These are phyloP conservation scores for Hibiscus tridactylites DNA, from an alignment of 345 rosid genomes.

Conservation along the genomic window DNA sequence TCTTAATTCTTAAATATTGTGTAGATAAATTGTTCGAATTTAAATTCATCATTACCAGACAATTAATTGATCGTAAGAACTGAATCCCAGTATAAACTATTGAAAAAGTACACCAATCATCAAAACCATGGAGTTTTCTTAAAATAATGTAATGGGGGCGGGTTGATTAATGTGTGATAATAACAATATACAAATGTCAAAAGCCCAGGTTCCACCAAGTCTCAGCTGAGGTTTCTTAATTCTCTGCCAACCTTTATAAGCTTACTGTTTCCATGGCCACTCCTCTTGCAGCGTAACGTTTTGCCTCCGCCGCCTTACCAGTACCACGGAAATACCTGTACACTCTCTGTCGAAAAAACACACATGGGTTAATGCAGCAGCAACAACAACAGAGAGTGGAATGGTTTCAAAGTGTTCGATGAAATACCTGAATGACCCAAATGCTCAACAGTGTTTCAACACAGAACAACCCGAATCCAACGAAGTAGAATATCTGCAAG, in stretches of 20 bases:
- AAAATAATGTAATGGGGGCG: not conserved
- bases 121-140: no score
- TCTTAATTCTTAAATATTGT: no score
- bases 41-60: no score
- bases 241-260: not conserved
- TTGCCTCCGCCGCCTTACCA: slow-evolving; percentile 60
- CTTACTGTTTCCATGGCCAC: slow-evolving; percentile 47
- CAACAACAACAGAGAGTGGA: not conserved
- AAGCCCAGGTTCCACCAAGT: not conserved
- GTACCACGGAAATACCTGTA: slow-evolving; percentile 79
- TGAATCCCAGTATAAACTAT: no score
- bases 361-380: no score
- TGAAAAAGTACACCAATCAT: no score
- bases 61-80: no score
- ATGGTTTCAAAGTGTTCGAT: not conserved
- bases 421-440: slow-evolving; percentile 81
- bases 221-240: not conserved
- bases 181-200: not conserved
- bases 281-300: slow-evolving; percentile 46
- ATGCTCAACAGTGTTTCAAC: slow-evolving; percentile 70
- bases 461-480: slow-evolving; percentile 71
- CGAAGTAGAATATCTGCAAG: slow-evolving; percentile 71
- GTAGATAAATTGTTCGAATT: no score
- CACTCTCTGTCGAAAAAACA: slow-evolving; percentile 47
- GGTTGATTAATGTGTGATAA: not conserved